Base-by-base conservation (phyloP, 2,329 filamentous ascomycete genomes). In the Tolypocladium tundrense region DNA sequence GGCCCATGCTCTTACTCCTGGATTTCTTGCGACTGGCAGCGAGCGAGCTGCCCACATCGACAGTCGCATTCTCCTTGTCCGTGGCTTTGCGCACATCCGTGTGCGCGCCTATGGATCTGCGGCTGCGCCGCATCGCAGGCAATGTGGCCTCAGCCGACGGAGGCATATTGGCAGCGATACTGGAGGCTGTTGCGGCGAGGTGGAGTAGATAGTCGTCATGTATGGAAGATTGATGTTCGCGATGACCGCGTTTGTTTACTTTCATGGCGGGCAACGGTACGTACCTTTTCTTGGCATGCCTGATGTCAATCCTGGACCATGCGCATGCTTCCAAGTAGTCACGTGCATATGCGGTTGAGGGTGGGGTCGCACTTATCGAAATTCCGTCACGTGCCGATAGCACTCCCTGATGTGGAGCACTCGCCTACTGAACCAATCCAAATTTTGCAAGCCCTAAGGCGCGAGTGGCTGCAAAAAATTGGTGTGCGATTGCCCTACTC, bases 1-100 rank as follows among this genome's bases (percentile, higher is more conserved):
- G 93, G 2, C 94, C 94, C 64, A 99, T 87, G 74, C 93, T 97
- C 78, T 97, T 97, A 75, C 93, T 97, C 63, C 94, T 86, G 59
- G 88, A 89, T 75, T 91, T 93, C 75, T 81, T 82, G 61, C 80
- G 77, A 67, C 72, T 79, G 59, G 76, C 77, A 37, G 76, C 78
- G 63, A 79, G 68, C 58, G 77, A 74, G 62, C 81, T 79, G 60
- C 78, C 80, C 58, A 88, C 71, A 64, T 90, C 86, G 50, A 86
- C 75, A 3, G 87, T 89, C 68, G 83, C 81, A 78, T 95, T 95
- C 69, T 95, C 90, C 72, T 91, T 91, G 66, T 90, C 87, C 62
- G 79, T 73, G 42, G 75, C 72, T 71, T 76, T 82, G 65, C 67
- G 78, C 65, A 68, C 75, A 71, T 73, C 82, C 66, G 72, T 83